Percentiles rank a stretch among this genome's conserved stretches.
Evolutionary conservation across 441 rosid species (phyloP).

Genomic region (Populus hybrid): DNA sequence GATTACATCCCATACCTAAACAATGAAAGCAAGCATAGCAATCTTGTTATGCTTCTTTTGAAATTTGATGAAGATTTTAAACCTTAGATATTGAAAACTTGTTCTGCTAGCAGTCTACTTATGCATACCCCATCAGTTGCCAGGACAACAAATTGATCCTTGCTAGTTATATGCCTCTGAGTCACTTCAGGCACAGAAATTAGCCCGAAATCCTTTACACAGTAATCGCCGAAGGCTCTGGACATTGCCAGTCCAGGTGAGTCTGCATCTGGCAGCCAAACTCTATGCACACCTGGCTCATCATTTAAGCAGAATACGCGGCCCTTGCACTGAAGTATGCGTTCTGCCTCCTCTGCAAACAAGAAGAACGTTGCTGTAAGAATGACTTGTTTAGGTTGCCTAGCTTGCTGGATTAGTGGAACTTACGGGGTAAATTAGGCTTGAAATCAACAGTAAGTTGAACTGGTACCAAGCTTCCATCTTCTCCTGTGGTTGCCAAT

Average conservation of each 20-base stretch:
- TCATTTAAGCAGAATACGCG: constrained; percentile 69
- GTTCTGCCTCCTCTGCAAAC: constrained; percentile 74
- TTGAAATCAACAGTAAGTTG: constrained; percentile 90
- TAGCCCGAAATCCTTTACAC: too few relatives aligned
- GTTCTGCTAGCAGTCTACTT: too few relatives aligned
- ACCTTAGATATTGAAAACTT: too few relatives aligned
- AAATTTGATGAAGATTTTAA: not conserved
- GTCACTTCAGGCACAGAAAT: too few relatives aligned
- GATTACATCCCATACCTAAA: too few relatives aligned
- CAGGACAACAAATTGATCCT: constrained; percentile 75
- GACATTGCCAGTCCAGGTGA: constrained; percentile 52
- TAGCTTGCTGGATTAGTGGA: not conserved
- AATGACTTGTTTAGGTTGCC: not conserved
- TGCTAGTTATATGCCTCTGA: constrained; percentile 29
- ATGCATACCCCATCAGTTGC: constrained; percentile 89
- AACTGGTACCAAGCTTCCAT: constrained; percentile 63
- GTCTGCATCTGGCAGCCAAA: constrained; percentile 80
- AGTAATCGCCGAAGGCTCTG: too few relatives aligned
- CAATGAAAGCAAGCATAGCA: not conserved
- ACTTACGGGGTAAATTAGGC: constrained; percentile 83
- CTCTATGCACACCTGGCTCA: constrained; percentile 94
- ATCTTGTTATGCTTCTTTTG: not conserved
- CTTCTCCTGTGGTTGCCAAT: constrained; percentile 66
- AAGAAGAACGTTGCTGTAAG: constrained; percentile 8
- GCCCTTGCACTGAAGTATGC: constrained; percentile 69